Base-by-base conservation (phyloP, 371 early-diverging fungal genomes). In the Parasitella parasitica region DNA sequence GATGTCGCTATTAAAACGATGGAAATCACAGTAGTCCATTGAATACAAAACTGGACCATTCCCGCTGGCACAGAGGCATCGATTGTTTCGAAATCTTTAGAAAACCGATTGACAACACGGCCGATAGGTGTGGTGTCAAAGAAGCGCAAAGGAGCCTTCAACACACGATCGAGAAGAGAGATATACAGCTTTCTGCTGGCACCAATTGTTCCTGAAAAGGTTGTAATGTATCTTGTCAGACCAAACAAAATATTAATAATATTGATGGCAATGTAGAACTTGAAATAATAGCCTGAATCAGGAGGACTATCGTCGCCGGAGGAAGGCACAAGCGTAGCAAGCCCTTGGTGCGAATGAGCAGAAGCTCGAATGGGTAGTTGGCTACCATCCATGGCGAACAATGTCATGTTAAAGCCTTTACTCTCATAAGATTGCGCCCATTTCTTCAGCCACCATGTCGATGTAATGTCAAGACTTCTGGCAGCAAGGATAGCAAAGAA, bases 31-130 rank as follows among this genome's bases (percentile, higher is more conserved):
- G 71, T 75, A 12, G 88, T 67, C 11, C 89, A 84, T 22, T 90
- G 82, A 86, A 70, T 59, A 11, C 34, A n/a, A 57, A 90, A 84
- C 59, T 75, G 69, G 7, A 73, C 70, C 15, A 79, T 54, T 24
- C 71, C 71, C 22, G 66, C 69, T 30, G 77, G 77, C 32, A 81
- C 70, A 13, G 66, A 59, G 6, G 76, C 70, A 34, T 81, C 82
- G 48, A 81, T 67, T 0, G 74, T 71, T 26, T 79, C 77, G 24
- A 79, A 77, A 39, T 81, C 82, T 20, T 69, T 69, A 6, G 69
- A 51, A 24, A 93, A 90, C 4, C 95, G 84, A 64, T 93, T 90
- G 52, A 92, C 69, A 48, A 94, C 87, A 32, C 93, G 77, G 4
- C 92, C 94, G 3, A 89, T 59, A 12, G 78, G 78, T 11, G 76